Conservation (phyloP, 352 stramenopile species). For the Phytophthora aleatoria region DNA sequence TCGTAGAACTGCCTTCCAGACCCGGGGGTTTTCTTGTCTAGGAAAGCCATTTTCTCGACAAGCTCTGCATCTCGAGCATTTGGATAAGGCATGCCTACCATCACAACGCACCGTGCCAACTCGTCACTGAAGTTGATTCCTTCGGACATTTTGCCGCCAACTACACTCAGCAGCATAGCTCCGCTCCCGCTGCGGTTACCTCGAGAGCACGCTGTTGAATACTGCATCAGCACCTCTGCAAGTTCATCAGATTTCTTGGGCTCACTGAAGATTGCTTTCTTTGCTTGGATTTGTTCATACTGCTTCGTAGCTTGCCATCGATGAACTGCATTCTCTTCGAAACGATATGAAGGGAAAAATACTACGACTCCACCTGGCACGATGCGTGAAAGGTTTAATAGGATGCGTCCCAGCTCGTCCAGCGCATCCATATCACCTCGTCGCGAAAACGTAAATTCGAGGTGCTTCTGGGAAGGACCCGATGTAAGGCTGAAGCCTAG, state of each 20-base stretch:
- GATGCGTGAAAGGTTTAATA: slow-evolving; percentile 91
- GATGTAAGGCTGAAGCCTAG: slow-evolving; percentile 69
- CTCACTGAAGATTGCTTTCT: slow-evolving; percentile 95
- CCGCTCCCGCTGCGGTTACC: slow-evolving; percentile 40
- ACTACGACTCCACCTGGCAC: slow-evolving; percentile 96
- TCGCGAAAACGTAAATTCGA: slow-evolving; percentile 95
- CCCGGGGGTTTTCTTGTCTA: slow-evolving; percentile 71
- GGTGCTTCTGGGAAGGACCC: slow-evolving; percentile 85
- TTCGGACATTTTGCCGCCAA: slow-evolving; percentile 99
- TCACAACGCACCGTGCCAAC: slow-evolving; percentile 95
- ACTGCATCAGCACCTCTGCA: slow-evolving; percentile 86
- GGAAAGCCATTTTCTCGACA: slow-evolving; percentile 96
- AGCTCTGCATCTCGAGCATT: slow-evolving; percentile 96
- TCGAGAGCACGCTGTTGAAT: slow-evolving; percentile 68
- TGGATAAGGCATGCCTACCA: slow-evolving; percentile 98
- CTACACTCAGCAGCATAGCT: slow-evolving; percentile 95
- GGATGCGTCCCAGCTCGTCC: slow-evolving; percentile 94
- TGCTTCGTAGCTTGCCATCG: slow-evolving; percentile 87
- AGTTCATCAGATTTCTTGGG: slow-evolving; percentile 94
- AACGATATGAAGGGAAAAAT: slow-evolving; percentile 98
- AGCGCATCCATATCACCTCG: slow-evolving; percentile 76
- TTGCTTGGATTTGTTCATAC: slow-evolving; percentile 83
- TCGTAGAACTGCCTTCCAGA: slow-evolving; percentile 95
- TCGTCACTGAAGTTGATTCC: slow-evolving; percentile 99
- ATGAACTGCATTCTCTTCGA: slow-evolving; percentile 90